Base-by-base conservation (phyloP, 2,329 filamentous ascomycete genomes). In the Alternaria angustiovoidea region DNA sequence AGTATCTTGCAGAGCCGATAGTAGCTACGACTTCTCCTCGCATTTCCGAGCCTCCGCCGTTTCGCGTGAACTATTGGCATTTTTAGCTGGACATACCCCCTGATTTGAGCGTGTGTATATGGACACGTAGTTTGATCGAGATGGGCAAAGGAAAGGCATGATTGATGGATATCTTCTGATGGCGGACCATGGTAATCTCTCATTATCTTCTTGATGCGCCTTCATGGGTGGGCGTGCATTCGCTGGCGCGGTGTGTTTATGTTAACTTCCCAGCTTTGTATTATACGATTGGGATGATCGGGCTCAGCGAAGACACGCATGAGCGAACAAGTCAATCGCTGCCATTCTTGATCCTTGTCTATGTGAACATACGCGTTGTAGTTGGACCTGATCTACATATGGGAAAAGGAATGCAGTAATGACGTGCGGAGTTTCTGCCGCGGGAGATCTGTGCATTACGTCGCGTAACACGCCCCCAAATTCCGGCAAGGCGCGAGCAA, bases 31-130 rank as follows among this genome's bases (percentile, higher is more conserved):
- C 51, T 63, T 57, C 51, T 51, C 49, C 32, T 68, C 59, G 47
- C 47, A 42, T 47, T 41, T 30, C 38, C 49, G 44, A 59, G 38
- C 38, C 54, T 52, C 51, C 42, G 20, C 56, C 55, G 22, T 51
- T 62, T 59, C 59, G 28, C 53, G 54, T 59, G 54, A 62, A 61
- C 55, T 62, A 59, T 59, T 63, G 55, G 64, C 62, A 65, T 67
- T 66, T 62, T 56, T 66, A 66, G 65, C 62, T 66, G 61, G 63
- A 64, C 61, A 64, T 64, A 62, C 61, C 65, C 61, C 39, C 43
- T 54, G 57, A 30, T 51, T 51, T 48, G 42, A 41, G 28, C 49
- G 22, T 51, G 38, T 16, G 38, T 16, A 54, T 46, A 51, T 62
- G 43, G 32, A 36, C 34, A 34, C 53, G 49, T 43, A 30, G 24